Evolutionary conservation across 2,329 filamentous ascomycete species (phyloP).

Genomic region (Aspergillus awamori): DNA sequence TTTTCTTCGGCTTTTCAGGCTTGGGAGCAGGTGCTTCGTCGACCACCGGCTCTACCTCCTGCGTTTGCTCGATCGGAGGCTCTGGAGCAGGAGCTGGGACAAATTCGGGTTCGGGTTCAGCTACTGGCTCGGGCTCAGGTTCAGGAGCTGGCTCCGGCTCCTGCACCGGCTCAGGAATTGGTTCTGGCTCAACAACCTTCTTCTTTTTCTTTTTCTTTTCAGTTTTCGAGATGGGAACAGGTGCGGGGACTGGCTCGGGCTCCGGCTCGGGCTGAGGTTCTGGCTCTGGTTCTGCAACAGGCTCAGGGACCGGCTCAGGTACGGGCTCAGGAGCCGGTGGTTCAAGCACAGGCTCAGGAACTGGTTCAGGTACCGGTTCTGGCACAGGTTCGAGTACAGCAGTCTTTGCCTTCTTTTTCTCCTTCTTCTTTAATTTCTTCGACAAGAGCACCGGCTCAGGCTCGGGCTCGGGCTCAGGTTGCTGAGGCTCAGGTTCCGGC

Average conservation of each 20-base stretch:
- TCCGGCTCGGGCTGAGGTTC: constrained; percentile 27
- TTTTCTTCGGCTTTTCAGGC: constrained; percentile 35
- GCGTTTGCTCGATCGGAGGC: constrained; percentile 18
- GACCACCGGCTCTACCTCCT: constrained; percentile 22
- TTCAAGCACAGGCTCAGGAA: constrained; percentile 35
- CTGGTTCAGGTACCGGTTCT: constrained; percentile 28
- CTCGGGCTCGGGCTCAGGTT: constrained; percentile 18
- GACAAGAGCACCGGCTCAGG: constrained; percentile 36
- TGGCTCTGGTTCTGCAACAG: constrained; percentile 27
- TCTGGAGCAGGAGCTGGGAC: constrained; percentile 23
- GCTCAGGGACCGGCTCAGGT: constrained; percentile 33
- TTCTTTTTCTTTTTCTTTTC: constrained; percentile 36
- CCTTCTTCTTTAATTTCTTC: constrained; percentile 27
- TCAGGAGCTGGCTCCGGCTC: constrained; percentile 33
- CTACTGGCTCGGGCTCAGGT: constrained; percentile 30
- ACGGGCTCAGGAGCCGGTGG: constrained; percentile 21
- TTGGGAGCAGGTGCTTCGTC: constrained; percentile 31
- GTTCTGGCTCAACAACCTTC: constrained; percentile 33
- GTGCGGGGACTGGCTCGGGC: constrained; percentile 21
- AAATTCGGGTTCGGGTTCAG: constrained; percentile 29
- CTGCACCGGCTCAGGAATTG: constrained; percentile 33
- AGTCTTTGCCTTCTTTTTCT: constrained; percentile 19
- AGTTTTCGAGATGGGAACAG: constrained; percentile 30
- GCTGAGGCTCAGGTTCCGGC: constrained; percentile 28
- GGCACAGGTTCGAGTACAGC: constrained; percentile 23